Base-by-base conservation (phyloP, 305 asterid genomes). In the Solanum chacoense region DNA sequence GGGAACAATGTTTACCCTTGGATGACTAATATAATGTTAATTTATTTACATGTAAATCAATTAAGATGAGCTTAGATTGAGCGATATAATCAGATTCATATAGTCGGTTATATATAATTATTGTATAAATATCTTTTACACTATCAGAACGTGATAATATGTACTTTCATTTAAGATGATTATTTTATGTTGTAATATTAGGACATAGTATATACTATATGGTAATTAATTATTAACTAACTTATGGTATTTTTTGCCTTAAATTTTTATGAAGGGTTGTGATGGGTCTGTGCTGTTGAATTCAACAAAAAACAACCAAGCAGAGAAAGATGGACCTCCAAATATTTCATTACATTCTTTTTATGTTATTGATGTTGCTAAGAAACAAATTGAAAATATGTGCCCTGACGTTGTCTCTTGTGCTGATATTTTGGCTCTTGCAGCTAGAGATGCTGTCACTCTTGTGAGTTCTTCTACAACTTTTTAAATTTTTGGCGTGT, bases 311-410 rank as follows among this genome's bases (percentile, higher is more conserved):
- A 83, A 35, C 18, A 84, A 75, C 38, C 74, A 55, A 84, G 94
- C 93, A 38, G 94, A 92, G 88, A 92, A 92, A 88, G 93, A 89
- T 85, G 94, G 92, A 67, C 92, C 94, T 88, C 89, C 94, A 13
- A 91, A 92, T 59, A 88, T 92, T 37, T 92, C 94, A 31, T 16
- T 92, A 75, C 94, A 92, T 50, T 90, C 94, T 18, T 92, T 92
- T 59, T 92, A 92, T 34, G 92, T 91, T 40, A 95, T 96, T 85
- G 98, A 96, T 16, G 84, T 87, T 83, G 97, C 94, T 7, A 96
- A 96, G 93, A 88, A 93, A 90, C 93, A 91, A 77, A 55, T 96
- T 8, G 99, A 96, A 88, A 91, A 91, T 63, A 85, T 74, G 50
- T 96, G 88, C 7, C 84, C 88, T 13, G 26, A 7, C 1, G 18